Base-by-base conservation (phyloP, 495 filamentous ascomycete species). In the Diplogelasinospora grovesii region DNA sequence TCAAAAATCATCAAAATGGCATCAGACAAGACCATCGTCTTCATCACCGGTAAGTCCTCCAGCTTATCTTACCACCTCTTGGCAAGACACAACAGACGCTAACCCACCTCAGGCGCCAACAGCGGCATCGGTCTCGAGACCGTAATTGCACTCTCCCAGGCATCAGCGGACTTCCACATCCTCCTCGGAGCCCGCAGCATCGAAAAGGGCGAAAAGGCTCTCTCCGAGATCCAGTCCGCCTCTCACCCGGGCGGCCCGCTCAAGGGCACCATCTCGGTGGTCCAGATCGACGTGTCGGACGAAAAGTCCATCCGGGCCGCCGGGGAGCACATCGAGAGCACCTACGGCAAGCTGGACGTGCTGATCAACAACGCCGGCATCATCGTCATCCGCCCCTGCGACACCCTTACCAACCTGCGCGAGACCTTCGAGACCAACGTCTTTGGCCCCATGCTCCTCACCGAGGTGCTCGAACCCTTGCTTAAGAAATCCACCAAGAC, bases 351-450 rank as follows among this genome's bases (percentile, higher is more conserved):
- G 23, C 29, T 75, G 0, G 73, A 77, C 45, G 58, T 60, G 4
- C 55, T 77, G 9, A 56, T 75, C 44, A 72, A 72, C 56, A 76
- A 74, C 36, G 71, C 69, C 2, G 69, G 68, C 16, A 57, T 61
- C 28, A 40, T 53, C 13, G 42, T 53, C 33, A 42, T 44, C 38
- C 39, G 48, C 18, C 30, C 35, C 14, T 23, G 11, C 32, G 56
- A 61, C 19, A 53, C 41, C n/a, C 21, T 49, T 6, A 43, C 24
- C 41, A 59, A 27, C 22, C 44, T 38, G 10, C 65, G 49, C 52
- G 49, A 58, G 15, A 60, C 65, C 8, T 76, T 74, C 60, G 63
- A 72, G 38, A 60, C 71, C 38, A 79, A 79, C 51, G 58, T 62
- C 0, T 59, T 67, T 21, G 66, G 69, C 8, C 65, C 68, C 0